A percentile compares a stretch with the other conserved stretches of the same genome.
These are phyloP conservation scores for Cavenderia fasciculata DNA, from an alignment of 78 protist genomes.

Conservation along the genomic window DNA sequence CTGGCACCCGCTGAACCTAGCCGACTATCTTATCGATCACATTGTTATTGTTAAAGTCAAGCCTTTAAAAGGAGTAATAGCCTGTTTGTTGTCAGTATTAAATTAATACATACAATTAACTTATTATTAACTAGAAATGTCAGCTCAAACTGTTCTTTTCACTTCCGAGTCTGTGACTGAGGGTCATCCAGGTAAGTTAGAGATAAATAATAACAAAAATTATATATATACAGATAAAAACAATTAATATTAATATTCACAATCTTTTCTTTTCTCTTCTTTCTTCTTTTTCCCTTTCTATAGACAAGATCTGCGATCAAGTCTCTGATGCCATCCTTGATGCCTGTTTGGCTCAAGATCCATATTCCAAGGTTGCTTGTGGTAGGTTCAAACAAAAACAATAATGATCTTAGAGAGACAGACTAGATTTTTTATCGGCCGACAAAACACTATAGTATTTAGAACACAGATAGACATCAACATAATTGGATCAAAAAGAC, in stretches of 20 bases:
- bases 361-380: constrained; percentile 97
- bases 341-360: constrained; percentile 99
- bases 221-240: neutral
- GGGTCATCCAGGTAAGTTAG: constrained; percentile 96
- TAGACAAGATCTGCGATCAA: constrained; percentile 99
- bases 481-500: no score
- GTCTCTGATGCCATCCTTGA: constrained; percentile 99
- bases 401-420: no score
- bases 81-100: no score
- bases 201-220: neutral
- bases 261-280: neutral
- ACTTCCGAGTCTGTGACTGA: constrained; percentile 98
- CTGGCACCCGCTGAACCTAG: no score
- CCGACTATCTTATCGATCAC: no score
- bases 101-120: no score
- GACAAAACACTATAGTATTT: no score
- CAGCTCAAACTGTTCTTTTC: constrained; percentile 88
- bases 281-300: neutral
- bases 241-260: neutral
- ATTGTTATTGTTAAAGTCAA: no score
- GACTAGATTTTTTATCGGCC: no score
- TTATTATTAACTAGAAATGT: neutral
- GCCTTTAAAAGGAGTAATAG: no score
- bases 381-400: no score
- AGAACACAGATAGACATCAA: no score